Evolutionary conservation across 2,329 filamentous ascomycete genomes (phyloP), one percentile per base, ranked within the genome.

Genomic region (Lecanosticta acicola): DNA sequence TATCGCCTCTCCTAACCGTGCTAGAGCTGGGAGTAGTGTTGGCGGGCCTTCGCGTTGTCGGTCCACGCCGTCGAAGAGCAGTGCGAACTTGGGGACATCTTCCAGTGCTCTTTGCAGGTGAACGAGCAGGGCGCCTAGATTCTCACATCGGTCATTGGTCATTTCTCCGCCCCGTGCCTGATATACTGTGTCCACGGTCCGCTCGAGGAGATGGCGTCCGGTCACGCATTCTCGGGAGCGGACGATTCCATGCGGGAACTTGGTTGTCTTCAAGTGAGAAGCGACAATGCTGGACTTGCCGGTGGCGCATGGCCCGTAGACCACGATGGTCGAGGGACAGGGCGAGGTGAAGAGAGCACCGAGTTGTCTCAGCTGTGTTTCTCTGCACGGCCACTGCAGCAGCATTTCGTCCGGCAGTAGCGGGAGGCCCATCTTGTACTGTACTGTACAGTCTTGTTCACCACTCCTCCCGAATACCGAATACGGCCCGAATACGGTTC

Each of bases 21-120:
- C 87, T 51, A 98, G 69, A 10, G 87, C 89, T 24, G 90, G 83
- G 3, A 95, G 70, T 11, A 97, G 69, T 1, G 87, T 94, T 2
- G 81, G 76, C 4, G 85, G 80, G 4, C 85, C 81, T 61, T 97
- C 91, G 59, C 84, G 77, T 65, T 95, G 86, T 51, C 77, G 79
- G 65, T 97, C 91, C 46, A 97, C 83, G 9, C 81, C 87, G 70
- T 97, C 93, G 52, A 97, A 77, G 9, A 96, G 86, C 47, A 97
- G 68, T 7, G 91, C 81, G 57, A 95, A 89, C 53, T 83, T 81
- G 54, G 53, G 49, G n/a, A 52, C 49, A 2, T 74, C 72, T 41
- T 74, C 68, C 37, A 90, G 66, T 66, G 87, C 71, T 60, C 74
- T 78, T 50, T 76, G 77, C 46, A 97, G 71, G 59, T 90, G 81